A percentile compares a stretch with the other conserved stretches of the same genome.
Evolutionary conservation across 225 moss, liverwort and hornwort species (phyloP).

Genomic region (Physcomitrellopsis africana): DNA sequence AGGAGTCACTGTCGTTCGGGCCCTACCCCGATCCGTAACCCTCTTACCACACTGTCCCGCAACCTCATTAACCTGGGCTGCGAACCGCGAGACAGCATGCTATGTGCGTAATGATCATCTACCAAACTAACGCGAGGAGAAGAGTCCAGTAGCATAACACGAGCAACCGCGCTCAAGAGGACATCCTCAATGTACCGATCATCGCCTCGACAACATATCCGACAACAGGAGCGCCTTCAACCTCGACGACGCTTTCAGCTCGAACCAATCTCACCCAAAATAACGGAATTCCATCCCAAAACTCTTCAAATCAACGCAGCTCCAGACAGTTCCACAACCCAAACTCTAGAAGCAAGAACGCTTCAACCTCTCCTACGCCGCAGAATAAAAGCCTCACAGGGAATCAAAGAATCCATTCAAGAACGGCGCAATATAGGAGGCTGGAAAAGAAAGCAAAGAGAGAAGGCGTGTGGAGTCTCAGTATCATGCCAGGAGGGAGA

Average conservation of each 20-base stretch:
- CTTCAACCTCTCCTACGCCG: slow-evolving; percentile 1
- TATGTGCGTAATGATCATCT: slow-evolving; percentile 27
- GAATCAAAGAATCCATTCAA: background rate
- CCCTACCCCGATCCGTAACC: slow-evolving; percentile 62
- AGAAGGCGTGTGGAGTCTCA: background rate
- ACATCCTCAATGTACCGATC: slow-evolving; percentile 25
- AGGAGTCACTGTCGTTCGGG: slow-evolving; percentile 49
- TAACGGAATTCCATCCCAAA: background rate
- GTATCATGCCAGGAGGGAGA: background rate
- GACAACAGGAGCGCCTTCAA: slow-evolving; percentile 18
- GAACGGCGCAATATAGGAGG: background rate
- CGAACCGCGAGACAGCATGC: slow-evolving; percentile 45
- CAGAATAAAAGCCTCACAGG: background rate
- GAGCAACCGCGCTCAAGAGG: slow-evolving; percentile 20
- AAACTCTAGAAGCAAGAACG: background rate
- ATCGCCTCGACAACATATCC: slow-evolving; percentile 3
- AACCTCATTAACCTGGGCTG: slow-evolving; percentile 47
- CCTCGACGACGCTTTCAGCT: slow-evolving; percentile 9
- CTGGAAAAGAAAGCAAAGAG: background rate
- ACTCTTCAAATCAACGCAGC: slow-evolving; percentile 11
- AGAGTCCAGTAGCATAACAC: slow-evolving; percentile 41
- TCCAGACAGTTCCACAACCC: slow-evolving; percentile 1
- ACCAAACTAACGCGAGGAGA: slow-evolving; percentile 7
- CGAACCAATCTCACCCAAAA: background rate
- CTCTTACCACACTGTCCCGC: slow-evolving; percentile 48